phyloP scores from a whole-genome alignment of 768 basidiomycete genomes.

The Leccinellum luteum region DNA sequence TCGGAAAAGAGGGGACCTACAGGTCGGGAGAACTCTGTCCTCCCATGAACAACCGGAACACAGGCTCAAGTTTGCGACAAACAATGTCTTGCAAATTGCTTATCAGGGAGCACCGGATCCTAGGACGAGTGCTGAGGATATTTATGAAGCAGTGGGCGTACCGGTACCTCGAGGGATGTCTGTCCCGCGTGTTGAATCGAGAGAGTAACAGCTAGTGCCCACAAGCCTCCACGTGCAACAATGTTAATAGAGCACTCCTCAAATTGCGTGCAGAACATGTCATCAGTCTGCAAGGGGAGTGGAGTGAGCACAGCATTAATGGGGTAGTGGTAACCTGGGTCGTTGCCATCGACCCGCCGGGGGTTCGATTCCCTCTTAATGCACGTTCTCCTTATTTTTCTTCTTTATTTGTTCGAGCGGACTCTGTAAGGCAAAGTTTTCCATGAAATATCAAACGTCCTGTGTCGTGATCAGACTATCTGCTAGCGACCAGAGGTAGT shows the following conservation, averaged over 20 bases:
- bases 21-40: constrained; percentile 17
- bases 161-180: constrained; percentile 6
- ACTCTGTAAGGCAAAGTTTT: not conserved
- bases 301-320: constrained; percentile 41
- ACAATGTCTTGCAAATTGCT: constrained; percentile 18
- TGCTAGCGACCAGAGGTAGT: not conserved
- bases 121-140: not conserved
- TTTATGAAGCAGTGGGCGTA: not conserved
- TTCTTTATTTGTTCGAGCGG: not conserved
- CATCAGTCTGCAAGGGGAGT: too few relatives aligned
- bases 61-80: constrained; percentile 22
- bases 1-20: constrained; percentile 9
- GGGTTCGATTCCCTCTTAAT: constrained; percentile 68
- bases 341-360: constrained; percentile 78
- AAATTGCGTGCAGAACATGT: too few relatives aligned
- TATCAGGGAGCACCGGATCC: constrained; percentile 7
- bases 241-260: too few relatives aligned
- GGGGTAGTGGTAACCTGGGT: constrained; percentile 68
- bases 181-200: too few relatives aligned
- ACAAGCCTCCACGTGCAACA: too few relatives aligned
- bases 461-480: not conserved
- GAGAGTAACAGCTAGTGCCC: too few relatives aligned
- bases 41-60: constrained; percentile 3
- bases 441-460: not conserved
- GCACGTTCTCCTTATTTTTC: not conserved